phyloP scores from a whole-genome alignment of 139 green algal genomes.

The Coelastrella sp. region DNA sequence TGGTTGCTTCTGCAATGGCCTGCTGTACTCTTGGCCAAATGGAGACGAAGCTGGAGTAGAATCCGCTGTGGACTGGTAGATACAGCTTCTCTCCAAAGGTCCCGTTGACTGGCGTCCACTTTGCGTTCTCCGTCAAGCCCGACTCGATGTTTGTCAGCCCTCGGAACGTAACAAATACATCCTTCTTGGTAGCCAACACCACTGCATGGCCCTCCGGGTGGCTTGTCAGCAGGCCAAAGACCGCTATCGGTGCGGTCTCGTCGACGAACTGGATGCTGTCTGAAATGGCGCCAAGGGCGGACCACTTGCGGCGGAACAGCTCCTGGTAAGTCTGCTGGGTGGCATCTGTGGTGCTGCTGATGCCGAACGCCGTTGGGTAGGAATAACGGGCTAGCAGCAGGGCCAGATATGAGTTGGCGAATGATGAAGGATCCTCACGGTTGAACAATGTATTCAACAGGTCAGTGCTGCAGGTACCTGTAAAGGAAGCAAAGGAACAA shows the following conservation, averaged over 20 bases:
- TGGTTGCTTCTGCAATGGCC: background rate
- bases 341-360: conserved; percentile 11
- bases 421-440: background rate
- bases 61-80: conserved; percentile 35
- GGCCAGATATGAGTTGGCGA: conserved; percentile 14
- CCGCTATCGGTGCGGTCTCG: background rate
- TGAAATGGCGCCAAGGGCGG: background rate
- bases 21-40: conserved; percentile 11
- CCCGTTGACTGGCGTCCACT: background rate
- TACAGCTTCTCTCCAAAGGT: background rate
- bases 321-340: conserved; percentile 6
- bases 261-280: conserved; percentile 21
- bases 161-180: conserved; percentile 35
- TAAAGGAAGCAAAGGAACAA: background rate
- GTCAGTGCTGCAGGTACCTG: conserved; percentile 4
- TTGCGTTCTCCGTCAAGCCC: background rate
- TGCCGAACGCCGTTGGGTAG: conserved; percentile 39
- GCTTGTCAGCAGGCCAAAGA: conserved; percentile 9
- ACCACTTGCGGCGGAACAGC: conserved; percentile 21
- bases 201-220: conserved; percentile 38
- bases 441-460: conserved; percentile 17
- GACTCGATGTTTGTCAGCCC: conserved; percentile 20
- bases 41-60: conserved; percentile 18
- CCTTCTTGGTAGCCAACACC: background rate
- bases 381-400: conserved; percentile 26